A percentile compares a stretch with the other conserved stretches of the same genome.
Evolutionary conservation across 2,329 filamentous ascomycete genomes (phyloP).

Genomic region (Helotiales sp.): DNA sequence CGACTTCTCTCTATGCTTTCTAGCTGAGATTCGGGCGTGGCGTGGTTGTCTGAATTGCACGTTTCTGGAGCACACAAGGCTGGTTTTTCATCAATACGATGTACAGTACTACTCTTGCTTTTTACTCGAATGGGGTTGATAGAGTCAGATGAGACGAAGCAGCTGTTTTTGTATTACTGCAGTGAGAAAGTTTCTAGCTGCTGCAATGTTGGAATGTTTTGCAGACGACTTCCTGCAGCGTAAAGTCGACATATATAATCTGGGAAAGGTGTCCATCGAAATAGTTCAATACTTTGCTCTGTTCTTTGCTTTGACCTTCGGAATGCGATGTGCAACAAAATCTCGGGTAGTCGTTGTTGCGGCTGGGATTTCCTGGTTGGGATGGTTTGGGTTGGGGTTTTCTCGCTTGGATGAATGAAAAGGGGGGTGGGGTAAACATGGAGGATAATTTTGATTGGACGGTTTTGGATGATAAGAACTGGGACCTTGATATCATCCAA

Average conservation of each 20-base stretch:
- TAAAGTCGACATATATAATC: background rate
- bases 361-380: constrained; percentile 3
- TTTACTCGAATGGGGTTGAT: no score
- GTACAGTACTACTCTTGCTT: no score
- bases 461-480: background rate
- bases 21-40: no score
- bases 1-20: no score
- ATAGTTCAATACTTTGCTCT: background rate
- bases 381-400: background rate
- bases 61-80: no score
- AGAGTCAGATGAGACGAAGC: no score
- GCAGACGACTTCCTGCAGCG: background rate
- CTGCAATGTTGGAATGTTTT: no score
- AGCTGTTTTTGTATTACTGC: no score
- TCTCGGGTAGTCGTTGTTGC: background rate
- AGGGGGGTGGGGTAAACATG: background rate
- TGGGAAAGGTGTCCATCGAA: background rate
- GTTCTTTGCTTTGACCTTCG: constrained; percentile 6
- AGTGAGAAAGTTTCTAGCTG: no score
- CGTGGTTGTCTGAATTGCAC: no score
- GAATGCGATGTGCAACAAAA: constrained; percentile 6
- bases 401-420: background rate
- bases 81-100: no score
- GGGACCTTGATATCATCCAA: no score
- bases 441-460: background rate